phyloP scores from a whole-genome alignment of 331 rosid species.

The Acacia pycnantha region DNA sequence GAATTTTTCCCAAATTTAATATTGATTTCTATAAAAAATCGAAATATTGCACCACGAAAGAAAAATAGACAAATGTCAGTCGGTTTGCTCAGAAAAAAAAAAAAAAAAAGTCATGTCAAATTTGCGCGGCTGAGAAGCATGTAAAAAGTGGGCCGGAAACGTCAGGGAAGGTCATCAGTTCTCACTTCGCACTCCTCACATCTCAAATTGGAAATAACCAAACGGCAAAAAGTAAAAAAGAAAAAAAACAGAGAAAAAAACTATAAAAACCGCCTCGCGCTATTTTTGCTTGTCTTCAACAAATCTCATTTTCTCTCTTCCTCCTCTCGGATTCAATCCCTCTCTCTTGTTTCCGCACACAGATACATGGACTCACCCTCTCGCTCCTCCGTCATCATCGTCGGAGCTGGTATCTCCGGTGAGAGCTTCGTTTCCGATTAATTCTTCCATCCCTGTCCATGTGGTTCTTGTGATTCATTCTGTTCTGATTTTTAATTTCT shows the following conservation, averaged over 20 bases:
- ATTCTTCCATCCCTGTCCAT: neutral
- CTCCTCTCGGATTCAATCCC: neutral
- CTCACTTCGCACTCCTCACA: neutral
- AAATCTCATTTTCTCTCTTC: neutral
- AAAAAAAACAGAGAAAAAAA: neutral
- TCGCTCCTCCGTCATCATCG: conserved; percentile 77
- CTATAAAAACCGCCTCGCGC: conserved; percentile 60
- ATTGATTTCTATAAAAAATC: too few relatives aligned
- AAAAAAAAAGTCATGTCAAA: neutral
- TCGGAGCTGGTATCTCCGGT: conserved; percentile 98
- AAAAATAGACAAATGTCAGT: neutral
- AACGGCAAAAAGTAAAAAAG: neutral
- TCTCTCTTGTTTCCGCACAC: neutral
- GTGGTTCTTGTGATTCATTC: neutral
- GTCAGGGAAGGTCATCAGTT: neutral
- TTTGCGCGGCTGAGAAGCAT: neutral
- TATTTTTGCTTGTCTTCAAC: conserved; percentile 38
- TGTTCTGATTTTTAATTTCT: neutral
- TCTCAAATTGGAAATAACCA: neutral
- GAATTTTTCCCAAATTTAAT: too few relatives aligned
- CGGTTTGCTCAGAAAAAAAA: too few relatives aligned
- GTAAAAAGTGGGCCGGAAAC: neutral
- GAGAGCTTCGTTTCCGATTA: neutral
- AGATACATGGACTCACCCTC: conserved; percentile 72
- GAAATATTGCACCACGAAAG: too few relatives aligned